These are phyloP conservation scores for Lactifluus piperatus DNA, from an alignment of 768 basidiomycete species.

Conservation along the genomic window DNA sequence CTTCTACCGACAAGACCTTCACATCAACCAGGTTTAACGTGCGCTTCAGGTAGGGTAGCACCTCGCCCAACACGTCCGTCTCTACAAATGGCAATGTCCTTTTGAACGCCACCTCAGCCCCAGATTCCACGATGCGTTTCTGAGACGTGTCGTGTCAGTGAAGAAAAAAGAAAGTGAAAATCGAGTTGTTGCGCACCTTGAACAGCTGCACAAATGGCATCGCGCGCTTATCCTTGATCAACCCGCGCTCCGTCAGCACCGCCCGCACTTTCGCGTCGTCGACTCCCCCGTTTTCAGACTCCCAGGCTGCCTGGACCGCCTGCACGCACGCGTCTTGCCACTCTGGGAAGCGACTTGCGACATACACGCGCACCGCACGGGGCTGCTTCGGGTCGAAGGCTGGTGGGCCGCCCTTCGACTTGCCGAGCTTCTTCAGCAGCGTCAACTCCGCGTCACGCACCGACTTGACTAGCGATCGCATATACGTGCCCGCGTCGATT, in stretches of 20 bases:
- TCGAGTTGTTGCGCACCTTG: slow-evolving; percentile 51
- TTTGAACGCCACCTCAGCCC: slow-evolving; percentile 70
- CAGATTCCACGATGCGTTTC: slow-evolving; percentile 78
- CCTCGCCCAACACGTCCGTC: slow-evolving; percentile 54
- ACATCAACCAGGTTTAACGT: slow-evolving; percentile 62
- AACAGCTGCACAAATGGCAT: slow-evolving; percentile 94
- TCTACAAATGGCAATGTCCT: slow-evolving; percentile 82
- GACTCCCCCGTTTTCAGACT: slow-evolving; percentile 47
- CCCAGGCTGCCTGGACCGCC: slow-evolving; percentile 61
- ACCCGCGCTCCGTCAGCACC: slow-evolving; percentile 54
- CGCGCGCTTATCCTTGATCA: slow-evolving; percentile 91
- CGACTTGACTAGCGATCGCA: slow-evolving; percentile 84
- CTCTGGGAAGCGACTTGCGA: slow-evolving; percentile 82
- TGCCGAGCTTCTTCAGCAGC: slow-evolving; percentile 70
- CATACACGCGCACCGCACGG: slow-evolving; percentile 82
- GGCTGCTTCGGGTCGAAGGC: slow-evolving; percentile 79
- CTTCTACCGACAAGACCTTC: slow-evolving; percentile 61
- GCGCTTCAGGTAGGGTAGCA: slow-evolving; percentile 75
- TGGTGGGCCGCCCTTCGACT: slow-evolving; percentile 49
- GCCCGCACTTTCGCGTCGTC: slow-evolving; percentile 77
- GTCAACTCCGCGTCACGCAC: slow-evolving; percentile 83
- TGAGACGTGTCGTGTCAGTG: slow-evolving; percentile 25
- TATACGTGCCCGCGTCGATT: slow-evolving; percentile 73
- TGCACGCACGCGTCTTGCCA: slow-evolving; percentile 88
- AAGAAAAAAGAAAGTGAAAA: not conserved